phyloP scores from a whole-genome alignment of 495 filamentous ascomycete genomes.

The Pseudevernia furfuracea region DNA sequence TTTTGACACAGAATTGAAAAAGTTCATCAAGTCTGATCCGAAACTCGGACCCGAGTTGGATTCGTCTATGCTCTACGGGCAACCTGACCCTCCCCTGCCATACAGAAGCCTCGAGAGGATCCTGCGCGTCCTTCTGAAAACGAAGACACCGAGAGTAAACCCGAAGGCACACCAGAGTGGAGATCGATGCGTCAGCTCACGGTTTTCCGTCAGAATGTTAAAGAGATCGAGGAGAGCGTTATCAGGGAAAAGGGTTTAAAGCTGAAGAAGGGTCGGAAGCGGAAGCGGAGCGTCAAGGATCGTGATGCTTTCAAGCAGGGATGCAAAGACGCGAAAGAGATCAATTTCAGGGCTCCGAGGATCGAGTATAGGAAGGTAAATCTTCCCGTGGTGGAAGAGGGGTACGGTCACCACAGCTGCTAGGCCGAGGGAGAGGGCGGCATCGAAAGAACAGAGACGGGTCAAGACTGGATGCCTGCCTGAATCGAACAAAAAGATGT shows the following conservation, averaged over 20 bases:
- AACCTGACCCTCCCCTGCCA: neutral
- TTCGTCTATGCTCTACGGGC: neutral
- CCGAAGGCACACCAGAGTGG: constrained; percentile 18
- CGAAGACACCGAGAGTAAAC: neutral
- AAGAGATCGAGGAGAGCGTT: constrained; percentile 22
- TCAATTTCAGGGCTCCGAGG: constrained; percentile 16
- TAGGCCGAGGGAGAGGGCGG: neutral
- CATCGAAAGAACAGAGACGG: neutral
- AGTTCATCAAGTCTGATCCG: constrained; percentile 6
- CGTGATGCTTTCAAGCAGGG: constrained; percentile 18
- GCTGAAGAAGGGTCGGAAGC: constrained; percentile 7
- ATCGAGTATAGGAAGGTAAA: constrained; percentile 5
- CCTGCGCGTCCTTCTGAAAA: neutral
- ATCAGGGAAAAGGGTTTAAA: constrained; percentile 18
- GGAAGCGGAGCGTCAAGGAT: constrained; percentile 17
- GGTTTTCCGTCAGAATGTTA: constrained; percentile 21
- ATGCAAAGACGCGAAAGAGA: constrained; percentile 19
- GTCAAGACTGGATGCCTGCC: neutral
- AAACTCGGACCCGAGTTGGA: neutral
- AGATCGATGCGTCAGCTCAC: constrained; percentile 23
- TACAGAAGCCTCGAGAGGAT: neutral
- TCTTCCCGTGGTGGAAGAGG: neutral
- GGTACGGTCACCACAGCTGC: no score
- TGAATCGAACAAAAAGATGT: neutral
- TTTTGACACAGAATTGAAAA: constrained; percentile 4